Percentiles rank a stretch among this genome's conserved stretches.
Conservation (phyloP, 2,329 filamentous ascomycete genomes). For the Chrysoporthe deuterocubensis region DNA sequence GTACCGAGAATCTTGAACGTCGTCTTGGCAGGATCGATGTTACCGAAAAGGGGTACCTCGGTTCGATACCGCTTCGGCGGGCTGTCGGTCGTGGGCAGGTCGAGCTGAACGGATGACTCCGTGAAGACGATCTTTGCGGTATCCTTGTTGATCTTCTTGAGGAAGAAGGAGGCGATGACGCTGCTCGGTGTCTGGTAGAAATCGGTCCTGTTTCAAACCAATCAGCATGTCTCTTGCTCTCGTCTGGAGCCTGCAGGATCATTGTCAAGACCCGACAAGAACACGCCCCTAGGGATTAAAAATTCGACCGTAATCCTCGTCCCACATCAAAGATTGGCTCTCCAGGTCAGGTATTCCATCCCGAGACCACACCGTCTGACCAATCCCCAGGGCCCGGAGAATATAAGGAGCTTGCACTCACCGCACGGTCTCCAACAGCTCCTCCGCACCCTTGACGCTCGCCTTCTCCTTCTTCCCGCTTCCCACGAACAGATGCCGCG, state of each 20-base stretch:
- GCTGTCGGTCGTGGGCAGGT: conserved; percentile 83
- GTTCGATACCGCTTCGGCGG: conserved; percentile 77
- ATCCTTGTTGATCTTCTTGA: conserved; percentile 94
- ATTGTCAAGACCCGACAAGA: not conserved
- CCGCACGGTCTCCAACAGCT: conserved; percentile 78
- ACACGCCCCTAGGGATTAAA: not conserved
- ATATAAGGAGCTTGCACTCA: conserved; percentile 44
- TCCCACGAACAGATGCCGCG: conserved; percentile 82
- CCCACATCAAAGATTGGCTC: not conserved
- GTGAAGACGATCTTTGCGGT: conserved; percentile 73
- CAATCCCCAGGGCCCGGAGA: not conserved
- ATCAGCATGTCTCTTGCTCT: conserved; percentile 14
- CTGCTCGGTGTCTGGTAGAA: conserved; percentile 90
- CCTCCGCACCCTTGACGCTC: conserved; percentile 58
- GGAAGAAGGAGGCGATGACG: conserved; percentile 89
- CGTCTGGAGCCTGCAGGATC: no score
- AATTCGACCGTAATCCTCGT: not conserved
- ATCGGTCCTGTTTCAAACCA: conserved; percentile 64
- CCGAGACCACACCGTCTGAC: not conserved
- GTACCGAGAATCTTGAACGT: conserved; percentile 83
- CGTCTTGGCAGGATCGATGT: conserved; percentile 76
- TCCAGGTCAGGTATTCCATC: no score
- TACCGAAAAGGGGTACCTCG: conserved; percentile 74
- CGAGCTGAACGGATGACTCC: conserved; percentile 67
- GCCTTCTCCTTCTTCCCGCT: conserved; percentile 68